phyloP scores from a whole-genome alignment of 1,284 basidiomycete species.

The Serendipita sp. region DNA sequence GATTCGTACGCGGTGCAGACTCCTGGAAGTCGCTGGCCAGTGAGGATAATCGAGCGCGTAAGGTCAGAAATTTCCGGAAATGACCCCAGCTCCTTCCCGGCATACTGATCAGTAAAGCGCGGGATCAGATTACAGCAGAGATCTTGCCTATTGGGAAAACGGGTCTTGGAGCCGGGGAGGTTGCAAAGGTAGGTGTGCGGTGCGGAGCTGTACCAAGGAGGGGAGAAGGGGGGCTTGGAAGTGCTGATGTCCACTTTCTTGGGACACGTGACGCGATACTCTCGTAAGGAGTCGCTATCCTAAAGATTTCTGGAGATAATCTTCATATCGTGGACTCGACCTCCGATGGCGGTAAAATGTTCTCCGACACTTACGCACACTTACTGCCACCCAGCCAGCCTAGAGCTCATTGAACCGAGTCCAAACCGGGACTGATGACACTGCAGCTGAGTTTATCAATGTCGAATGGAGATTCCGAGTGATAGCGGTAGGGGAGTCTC shows the following conservation, averaged over 20 bases:
- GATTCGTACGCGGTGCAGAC: not conserved
- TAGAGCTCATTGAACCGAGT: not conserved
- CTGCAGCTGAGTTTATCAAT: not conserved
- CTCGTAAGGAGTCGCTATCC: not conserved
- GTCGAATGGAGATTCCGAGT: not conserved
- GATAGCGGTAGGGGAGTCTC: constrained; percentile 1
- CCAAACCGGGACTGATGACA: not conserved
- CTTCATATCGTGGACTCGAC: not conserved
- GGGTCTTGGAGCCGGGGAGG: not conserved
- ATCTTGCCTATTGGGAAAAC: not conserved
- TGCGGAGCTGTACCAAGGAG: not conserved
- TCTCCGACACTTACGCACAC: not conserved
- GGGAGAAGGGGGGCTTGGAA: not conserved
- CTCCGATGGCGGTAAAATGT: not conserved
- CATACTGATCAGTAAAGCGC: not conserved
- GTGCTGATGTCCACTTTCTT: not conserved
- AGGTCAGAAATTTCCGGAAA: not conserved
- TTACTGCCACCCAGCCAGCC: not conserved
- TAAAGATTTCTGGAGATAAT: not conserved
- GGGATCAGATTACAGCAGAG: not conserved
- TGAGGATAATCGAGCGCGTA: not conserved
- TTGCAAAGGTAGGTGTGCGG: not conserved
- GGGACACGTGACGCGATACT: too few relatives aligned
- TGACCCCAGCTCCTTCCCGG: not conserved
- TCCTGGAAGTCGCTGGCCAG: not conserved